Base-by-base conservation (phyloP, 2,329 filamentous ascomycete species). In the Phialemonium atrogriseum region DNA sequence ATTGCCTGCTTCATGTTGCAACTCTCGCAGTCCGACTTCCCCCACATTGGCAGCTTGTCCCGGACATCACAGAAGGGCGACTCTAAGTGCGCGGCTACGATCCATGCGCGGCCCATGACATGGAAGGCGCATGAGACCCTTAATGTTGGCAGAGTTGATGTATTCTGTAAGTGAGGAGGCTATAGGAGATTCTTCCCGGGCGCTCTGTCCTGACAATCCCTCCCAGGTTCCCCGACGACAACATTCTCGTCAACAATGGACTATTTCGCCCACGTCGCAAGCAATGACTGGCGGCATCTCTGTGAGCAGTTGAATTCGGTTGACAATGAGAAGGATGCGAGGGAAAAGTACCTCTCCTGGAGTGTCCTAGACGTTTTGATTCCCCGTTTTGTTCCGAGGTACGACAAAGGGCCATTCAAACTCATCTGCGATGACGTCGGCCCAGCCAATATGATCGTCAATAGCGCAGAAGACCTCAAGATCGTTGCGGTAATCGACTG, bases 351-450 rank as follows among this genome's bases (percentile, higher is more conserved):
- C 38, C 5, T 43, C 10, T 38, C 42, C 4, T 51, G 51, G 15
- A 49, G 50, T 19, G 40, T 47, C 35, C 36, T 56, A 17, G 44
- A 45, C 42, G 27, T 34, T 30, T 30, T 54, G 31, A 42, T 49
- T 34, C 38, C 36, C 20, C 42, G 48, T 26, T 44, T 48, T 9
- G 34, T 52, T 32, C 12, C 16, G 18, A 11, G 20, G 9, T 27
- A 32, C n/a, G 44, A 58, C 36, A 35, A 27, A 32, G 23, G 41
- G 40, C 47, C 46, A 16, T 58, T 59, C 24, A 58, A 59, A 30
- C 39, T 59, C 11, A 52, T 58, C 38, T 57, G 54, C 29, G 50
- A 58, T 24, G 55, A 59, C 38, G 45, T 59, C 20, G 48, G 53
- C 36, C 37, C 53, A 11, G 50, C 51, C 20, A 60, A 60, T 42